Evolutionary conservation across 176 grass and related monocot species (phyloP).

Genomic region (Aegilops longissima): DNA sequence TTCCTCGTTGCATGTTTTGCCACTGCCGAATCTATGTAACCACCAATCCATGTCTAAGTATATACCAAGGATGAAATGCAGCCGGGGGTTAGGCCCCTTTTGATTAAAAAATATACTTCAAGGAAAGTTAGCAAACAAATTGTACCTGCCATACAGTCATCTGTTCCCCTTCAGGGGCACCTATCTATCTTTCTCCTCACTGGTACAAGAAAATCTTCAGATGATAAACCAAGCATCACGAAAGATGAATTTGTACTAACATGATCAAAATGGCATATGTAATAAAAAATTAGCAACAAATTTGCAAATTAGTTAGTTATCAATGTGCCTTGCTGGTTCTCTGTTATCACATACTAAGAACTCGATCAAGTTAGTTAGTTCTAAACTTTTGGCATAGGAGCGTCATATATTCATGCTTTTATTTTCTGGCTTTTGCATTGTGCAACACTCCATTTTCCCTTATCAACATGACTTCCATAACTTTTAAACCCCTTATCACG

Average conservation of each 20-base stretch:
- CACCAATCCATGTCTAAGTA: background rate
- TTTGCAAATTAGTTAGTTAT: background rate
- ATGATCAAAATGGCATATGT: background rate
- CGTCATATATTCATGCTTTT: background rate
- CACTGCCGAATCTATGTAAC: background rate
- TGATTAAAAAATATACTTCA: background rate
- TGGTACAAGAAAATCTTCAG: conserved; percentile 7
- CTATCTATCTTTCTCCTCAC: background rate
- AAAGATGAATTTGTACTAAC: background rate
- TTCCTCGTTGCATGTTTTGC: background rate
- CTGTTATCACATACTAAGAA: background rate
- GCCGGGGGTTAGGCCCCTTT: too few species aligned
- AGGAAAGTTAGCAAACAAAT: background rate
- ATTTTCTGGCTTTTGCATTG: background rate
- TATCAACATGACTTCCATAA: background rate
- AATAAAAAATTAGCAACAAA: background rate
- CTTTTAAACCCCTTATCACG: background rate
- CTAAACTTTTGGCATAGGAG: background rate
- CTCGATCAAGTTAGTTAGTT: background rate
- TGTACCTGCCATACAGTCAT: background rate
- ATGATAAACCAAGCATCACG: conserved; percentile 20
- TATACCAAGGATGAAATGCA: background rate
- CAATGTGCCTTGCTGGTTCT: background rate
- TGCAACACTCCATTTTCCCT: background rate
- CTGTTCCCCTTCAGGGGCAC: background rate